A percentile compares a stretch with the other conserved stretches of the same genome.
phyloP scores from a whole-genome alignment of 805 yeast genomes.

The Komagataella pastoris region DNA sequence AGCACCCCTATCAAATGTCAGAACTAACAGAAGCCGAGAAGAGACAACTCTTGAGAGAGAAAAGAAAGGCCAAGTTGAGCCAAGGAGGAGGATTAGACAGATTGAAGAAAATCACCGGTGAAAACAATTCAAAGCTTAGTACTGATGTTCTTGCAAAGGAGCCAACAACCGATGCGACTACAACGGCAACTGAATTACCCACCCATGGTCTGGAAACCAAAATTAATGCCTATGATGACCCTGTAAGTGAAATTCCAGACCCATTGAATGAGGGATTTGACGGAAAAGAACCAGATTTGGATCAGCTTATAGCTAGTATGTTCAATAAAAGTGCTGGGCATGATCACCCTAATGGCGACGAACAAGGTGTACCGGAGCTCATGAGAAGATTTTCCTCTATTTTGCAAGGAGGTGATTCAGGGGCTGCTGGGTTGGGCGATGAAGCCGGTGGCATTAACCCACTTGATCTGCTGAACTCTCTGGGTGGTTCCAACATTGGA shows the following conservation, averaged over 20 bases:
- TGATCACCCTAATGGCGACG: background rate
- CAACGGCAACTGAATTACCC: constrained; percentile 1
- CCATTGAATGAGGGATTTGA: background rate
- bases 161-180: constrained; percentile 1
- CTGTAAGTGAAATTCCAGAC: constrained; percentile 1
- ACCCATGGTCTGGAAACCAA: constrained; percentile 3
- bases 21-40: constrained; percentile 41
- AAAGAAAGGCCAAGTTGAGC: constrained; percentile 50
- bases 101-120: constrained; percentile 33
- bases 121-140: constrained; percentile 20
- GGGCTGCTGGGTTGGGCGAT: background rate
- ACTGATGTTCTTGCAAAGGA: constrained; percentile 19
- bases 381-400: constrained; percentile 16
- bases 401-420: constrained; percentile 4
- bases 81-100: constrained; percentile 39
- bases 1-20: constrained; percentile 17
- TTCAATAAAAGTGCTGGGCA: constrained; percentile 1
- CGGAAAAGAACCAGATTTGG: constrained; percentile 6
- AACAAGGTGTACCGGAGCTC: constrained; percentile 7
- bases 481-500: background rate
- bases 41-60: constrained; percentile 42
- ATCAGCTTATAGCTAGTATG: constrained; percentile 4
- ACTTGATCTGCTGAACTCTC: background rate
- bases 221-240: background rate
- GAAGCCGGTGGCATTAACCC: constrained; percentile 2